Evolutionary conservation across 1,139 yeast species (phyloP), one percentile per base, ranked within the genome.

Genomic region (Pichia sp.): DNA sequence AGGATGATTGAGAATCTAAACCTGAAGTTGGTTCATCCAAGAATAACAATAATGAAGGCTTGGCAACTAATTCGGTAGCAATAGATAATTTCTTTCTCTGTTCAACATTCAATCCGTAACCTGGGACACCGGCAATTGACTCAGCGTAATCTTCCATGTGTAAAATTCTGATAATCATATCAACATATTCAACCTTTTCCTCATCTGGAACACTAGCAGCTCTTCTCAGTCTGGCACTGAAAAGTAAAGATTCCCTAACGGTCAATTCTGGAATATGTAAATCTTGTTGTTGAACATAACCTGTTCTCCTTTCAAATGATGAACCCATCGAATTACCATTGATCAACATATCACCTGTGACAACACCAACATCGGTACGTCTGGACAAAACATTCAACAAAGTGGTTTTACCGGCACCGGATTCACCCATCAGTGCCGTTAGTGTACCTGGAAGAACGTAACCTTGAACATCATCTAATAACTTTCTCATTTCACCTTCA

Each of bases 391-490:
- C 71, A 54, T 78, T 77, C 53, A 79, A 66, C 45, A 79, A 59
- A 1, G 85, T 79, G 0, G 85, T 78, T 57, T 79, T 79, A 59
- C 85, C 85, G 37, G 85, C 83, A 55, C 85, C 85, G 8, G 84
- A 78, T 55, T 77, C 83, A 46, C 85, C 85, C 82, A 79, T 78
- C 41, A 79, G 59, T 3, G 80, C 80, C 39, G 79, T 75, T 52
- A 75, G 59, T 1, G 73, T 71, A 39, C 82, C 82, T 2, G 82
- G 81, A 41, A 66, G 64, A 56, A 76, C 75, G 53, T 64, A 77
- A 26, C 83, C 84, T 54, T 75, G 74, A 40, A 78, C 67, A 52
- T 68, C 60, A 51, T 74, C 73, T 49, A 78, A 64, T 33, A 77
- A 58, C 49, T 65, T 64, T 56, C 71, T 60, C 4, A 55, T 45